Evolutionary conservation across 1,139 yeast species (phyloP), one percentile per base, ranked within the genome.

Genomic region (Saccharomyces hybrid): DNA sequence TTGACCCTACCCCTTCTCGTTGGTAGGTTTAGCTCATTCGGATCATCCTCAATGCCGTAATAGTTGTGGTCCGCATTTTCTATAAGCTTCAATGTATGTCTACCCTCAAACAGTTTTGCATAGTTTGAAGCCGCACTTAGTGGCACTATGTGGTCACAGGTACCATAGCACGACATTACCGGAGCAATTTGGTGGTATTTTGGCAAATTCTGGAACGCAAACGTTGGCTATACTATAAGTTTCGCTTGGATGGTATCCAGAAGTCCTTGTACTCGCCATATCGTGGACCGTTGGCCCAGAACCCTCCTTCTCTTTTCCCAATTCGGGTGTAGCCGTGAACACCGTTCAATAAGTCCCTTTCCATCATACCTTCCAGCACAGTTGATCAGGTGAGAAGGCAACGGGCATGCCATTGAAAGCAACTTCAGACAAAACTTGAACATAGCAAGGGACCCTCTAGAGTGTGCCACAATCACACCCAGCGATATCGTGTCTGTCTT

Each of bases 1-100:
- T 86, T 86, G 52, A 81, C 79, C 21, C 75, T 73, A 2, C 76
- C 76, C 29, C 72, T 71, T 16, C 70, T 70, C 29, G 80, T 56
- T 0, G 88, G 88, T 29, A 75, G 64, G 1, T 68, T 61, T 0
- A 77, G 77, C 4, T 65, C 73, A 26, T 71, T 70, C 11, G 65
- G 66, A 56, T 74, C 75, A 19, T 65, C 68, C 2, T 65, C 64
- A 1, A 66, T 63, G 0, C 95, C 93, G 64, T 78, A 84, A 64
- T 79, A 90, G 64, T 88, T 87, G 69, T 91, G 97, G 66, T 89
- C 93, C 0, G 96, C 96, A 49, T 75, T 76, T 0, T 80, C 78
- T 9, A 91, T 73, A 24, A 88, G 69, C 48, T 76, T 75, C 55
- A 89, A 72, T 9, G 76, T 73, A 63, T 87, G 93, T 26, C 83